Conservation (phyloP, 208 protist genomes). For the Naegleria gruberi region DNA sequence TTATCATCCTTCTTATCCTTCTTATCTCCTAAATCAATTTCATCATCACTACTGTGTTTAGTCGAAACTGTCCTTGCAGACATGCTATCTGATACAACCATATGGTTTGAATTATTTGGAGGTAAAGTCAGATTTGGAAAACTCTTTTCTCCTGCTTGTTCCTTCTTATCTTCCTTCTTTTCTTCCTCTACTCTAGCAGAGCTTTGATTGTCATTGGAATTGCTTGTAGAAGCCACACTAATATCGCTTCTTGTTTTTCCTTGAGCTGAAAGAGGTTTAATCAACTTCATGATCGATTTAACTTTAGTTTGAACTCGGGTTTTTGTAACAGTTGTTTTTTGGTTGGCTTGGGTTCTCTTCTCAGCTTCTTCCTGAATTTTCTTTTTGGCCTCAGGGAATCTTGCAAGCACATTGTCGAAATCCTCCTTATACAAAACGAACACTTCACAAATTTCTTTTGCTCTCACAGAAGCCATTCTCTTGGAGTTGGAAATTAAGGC, state of each 20-base stretch:
- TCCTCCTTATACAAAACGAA: conserved; percentile 28
- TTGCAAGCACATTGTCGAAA: conserved; percentile 26
- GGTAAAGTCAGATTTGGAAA: not conserved
- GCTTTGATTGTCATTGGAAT: not conserved
- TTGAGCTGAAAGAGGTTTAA: too few relatives aligned
- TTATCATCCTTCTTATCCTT: too few relatives aligned
- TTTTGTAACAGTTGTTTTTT: not conserved
- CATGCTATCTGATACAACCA: too few relatives aligned
- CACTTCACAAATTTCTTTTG: conserved; percentile 33
- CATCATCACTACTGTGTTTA: too few relatives aligned
- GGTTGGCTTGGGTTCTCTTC: not conserved
- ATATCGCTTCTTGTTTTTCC: not conserved
- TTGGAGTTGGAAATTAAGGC: conserved; percentile 29
- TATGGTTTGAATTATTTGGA: not conserved
- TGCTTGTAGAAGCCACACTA: not conserved
- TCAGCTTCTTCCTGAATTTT: not conserved
- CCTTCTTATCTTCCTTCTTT: not conserved
- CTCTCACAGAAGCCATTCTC: conserved; percentile 32
- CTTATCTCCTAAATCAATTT: not conserved
- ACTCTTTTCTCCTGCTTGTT: not conserved
- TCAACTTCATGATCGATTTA: not conserved
- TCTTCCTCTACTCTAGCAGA: not conserved
- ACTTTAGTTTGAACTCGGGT: not conserved
- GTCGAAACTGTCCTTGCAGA: too few relatives aligned
- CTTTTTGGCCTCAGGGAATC: not conserved